phyloP scores from a whole-genome alignment of 106 monocot genomes.

The Triglochin maritima region DNA sequence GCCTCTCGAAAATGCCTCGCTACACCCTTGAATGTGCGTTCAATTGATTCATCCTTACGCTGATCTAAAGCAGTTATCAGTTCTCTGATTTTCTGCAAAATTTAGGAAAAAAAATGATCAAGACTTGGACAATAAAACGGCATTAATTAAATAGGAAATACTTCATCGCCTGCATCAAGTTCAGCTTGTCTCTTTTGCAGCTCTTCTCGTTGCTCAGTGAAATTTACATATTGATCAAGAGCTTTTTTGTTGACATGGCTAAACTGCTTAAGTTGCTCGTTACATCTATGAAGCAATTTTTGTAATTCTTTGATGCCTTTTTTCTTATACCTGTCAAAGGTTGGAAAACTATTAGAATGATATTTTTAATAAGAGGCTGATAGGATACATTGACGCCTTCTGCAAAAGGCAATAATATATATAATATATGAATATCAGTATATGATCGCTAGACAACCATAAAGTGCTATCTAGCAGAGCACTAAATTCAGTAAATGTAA shows the following conservation, averaged over 20 bases:
- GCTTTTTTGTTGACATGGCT: conserved; percentile 99
- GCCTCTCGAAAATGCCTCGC: conserved; percentile 96
- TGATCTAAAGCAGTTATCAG: conserved; percentile 92
- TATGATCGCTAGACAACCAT: too few relatives aligned
- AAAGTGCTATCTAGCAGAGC: too few relatives aligned
- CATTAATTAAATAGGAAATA: conserved; percentile 10
- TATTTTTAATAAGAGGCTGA: not conserved
- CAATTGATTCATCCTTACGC: conserved; percentile 98
- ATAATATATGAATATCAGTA: too few relatives aligned
- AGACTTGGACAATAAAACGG: not conserved
- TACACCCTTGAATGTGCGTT: conserved; percentile 97
- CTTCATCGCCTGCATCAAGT: conserved; percentile 94
- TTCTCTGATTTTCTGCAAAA: conserved; percentile 89
- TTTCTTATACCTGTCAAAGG: conserved; percentile 61
- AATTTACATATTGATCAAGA: conserved; percentile 94
- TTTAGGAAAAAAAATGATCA: not conserved
- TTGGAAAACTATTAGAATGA: not conserved
- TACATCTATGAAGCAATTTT: conserved; percentile 86
- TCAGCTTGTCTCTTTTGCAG: conserved; percentile 81
- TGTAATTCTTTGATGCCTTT: conserved; percentile 79
- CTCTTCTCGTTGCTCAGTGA: conserved; percentile 93
- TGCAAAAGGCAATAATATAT: too few relatives aligned
- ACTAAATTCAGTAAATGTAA: too few relatives aligned
- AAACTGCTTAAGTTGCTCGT: conserved; percentile 84
- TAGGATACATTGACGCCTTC: too few relatives aligned